Evolutionary conservation across 1,284 basidiomycete genomes (phyloP).

Genomic region (Ganoderma lucidum): DNA sequence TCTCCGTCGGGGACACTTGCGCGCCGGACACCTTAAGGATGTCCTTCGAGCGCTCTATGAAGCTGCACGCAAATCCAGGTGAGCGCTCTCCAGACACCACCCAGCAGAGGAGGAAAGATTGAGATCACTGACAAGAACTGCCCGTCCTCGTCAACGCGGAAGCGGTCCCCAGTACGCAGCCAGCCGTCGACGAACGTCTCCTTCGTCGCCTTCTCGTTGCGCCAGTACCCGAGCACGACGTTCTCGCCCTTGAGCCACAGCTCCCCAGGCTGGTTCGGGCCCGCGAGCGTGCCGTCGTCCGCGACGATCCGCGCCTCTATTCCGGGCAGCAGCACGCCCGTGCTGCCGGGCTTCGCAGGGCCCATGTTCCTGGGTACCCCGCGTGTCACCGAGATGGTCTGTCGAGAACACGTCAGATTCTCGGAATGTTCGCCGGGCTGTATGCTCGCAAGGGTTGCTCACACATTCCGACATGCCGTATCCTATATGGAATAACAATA

Average conservation of each 20-base stretch:
- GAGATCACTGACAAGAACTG: slow-evolving; percentile 64
- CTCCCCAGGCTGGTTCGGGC: slow-evolving; percentile 68
- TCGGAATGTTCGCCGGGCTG: not conserved
- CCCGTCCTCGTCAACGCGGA: slow-evolving; percentile 63
- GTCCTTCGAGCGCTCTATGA: slow-evolving; percentile 72
- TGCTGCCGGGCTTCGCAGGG: slow-evolving; percentile 51
- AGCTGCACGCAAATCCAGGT: slow-evolving; percentile 45
- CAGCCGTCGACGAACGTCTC: slow-evolving; percentile 74
- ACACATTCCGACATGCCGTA: slow-evolving; percentile 83
- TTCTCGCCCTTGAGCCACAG: slow-evolving; percentile 63
- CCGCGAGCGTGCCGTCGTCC: slow-evolving; percentile 66
- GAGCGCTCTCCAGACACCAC: not conserved
- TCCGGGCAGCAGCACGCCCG: slow-evolving; percentile 69
- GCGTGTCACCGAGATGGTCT: slow-evolving; percentile 65
- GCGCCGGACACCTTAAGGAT: slow-evolving; percentile 76
- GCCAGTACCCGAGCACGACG: slow-evolving; percentile 73
- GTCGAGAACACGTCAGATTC: not conserved
- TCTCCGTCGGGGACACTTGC: slow-evolving; percentile 80
- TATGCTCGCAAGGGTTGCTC: slow-evolving; percentile 34
- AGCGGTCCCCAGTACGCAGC: slow-evolving; percentile 76
- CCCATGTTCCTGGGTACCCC: slow-evolving; percentile 56
- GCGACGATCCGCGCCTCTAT: slow-evolving; percentile 67
- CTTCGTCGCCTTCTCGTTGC: slow-evolving; percentile 68
- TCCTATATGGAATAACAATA: slow-evolving; percentile 47
- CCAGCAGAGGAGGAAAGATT: not conserved